Evolutionary conservation across 169 alveolate genomes (phyloP).

Genomic region (Plasmodium vinckei): DNA sequence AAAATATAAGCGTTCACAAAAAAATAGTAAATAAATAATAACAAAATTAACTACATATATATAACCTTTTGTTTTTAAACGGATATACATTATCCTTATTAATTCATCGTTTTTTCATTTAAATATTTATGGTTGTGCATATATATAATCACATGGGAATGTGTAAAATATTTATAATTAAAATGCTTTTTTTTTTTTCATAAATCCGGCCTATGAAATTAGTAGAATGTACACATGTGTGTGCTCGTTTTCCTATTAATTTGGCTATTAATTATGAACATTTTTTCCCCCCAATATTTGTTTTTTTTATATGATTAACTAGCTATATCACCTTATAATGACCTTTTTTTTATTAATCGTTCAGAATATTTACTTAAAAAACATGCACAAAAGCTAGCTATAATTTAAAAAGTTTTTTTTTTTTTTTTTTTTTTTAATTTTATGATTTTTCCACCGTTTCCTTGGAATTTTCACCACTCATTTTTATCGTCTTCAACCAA

Average conservation of each 20-base stretch:
- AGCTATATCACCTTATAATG: not conserved
- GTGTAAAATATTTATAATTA: not conserved
- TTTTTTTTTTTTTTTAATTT: not conserved
- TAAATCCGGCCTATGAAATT: not conserved
- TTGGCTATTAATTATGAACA: not conserved
- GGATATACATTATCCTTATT: too few relatives aligned
- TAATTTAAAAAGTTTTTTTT: too few relatives aligned
- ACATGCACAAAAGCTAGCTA: not conserved
- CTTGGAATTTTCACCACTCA: not conserved
- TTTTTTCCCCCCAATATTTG: not conserved
- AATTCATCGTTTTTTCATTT: too few relatives aligned
- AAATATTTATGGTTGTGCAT: not conserved
- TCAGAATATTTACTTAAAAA: conserved; percentile 23
- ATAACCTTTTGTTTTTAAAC: too few relatives aligned
- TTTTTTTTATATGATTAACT: conserved; percentile 3
- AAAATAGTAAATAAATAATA: too few relatives aligned
- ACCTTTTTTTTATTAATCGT: conserved; percentile 19
- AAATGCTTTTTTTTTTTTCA: not conserved
- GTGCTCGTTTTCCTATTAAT: conserved; percentile 4
- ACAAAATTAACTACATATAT: too few relatives aligned
- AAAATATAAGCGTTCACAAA: too few relatives aligned
- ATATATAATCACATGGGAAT: not conserved
- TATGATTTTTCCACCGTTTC: not conserved
- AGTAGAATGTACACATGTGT: not conserved
- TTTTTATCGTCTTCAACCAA: conserved; percentile 37